phyloP scores from a whole-genome alignment of 2,329 filamentous ascomycete species.

The Ophiostoma australiae region DNA sequence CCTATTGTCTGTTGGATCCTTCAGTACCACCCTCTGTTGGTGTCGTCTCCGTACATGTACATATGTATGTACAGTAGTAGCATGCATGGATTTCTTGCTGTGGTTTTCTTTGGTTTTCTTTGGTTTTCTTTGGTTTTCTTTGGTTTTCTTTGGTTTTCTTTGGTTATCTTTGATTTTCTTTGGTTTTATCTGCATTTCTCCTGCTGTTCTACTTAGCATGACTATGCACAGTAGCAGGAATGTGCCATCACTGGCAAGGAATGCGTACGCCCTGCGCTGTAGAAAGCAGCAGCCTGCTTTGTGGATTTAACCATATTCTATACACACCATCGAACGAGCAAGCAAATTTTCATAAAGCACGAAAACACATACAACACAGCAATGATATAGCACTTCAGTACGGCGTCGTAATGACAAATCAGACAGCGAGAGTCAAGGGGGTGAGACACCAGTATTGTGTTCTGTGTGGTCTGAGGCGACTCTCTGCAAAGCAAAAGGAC shows the following conservation, averaged over 20 bases:
- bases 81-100: background rate
- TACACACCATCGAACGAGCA: too few species aligned
- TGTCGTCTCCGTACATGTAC: background rate
- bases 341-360: too few species aligned
- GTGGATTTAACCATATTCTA: too few species aligned
- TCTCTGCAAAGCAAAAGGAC: too few species aligned
- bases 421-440: background rate
- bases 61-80: too few species aligned
- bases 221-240: background rate
- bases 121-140: background rate
- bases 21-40: background rate
- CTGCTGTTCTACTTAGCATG: background rate
- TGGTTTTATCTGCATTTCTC: too few species aligned
- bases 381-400: background rate
- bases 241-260: background rate
- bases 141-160: background rate
- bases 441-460: background rate
- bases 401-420: background rate
- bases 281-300: too few species aligned
- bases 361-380: too few species aligned
- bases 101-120: background rate
- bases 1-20: slow-evolving; percentile 15
- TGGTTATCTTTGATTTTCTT: too few species aligned
- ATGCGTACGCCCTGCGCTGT: background rate
- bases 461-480: background rate